Conservation (phyloP, 2,329 filamentous ascomycete genomes). For the Phoma herbarum region DNA sequence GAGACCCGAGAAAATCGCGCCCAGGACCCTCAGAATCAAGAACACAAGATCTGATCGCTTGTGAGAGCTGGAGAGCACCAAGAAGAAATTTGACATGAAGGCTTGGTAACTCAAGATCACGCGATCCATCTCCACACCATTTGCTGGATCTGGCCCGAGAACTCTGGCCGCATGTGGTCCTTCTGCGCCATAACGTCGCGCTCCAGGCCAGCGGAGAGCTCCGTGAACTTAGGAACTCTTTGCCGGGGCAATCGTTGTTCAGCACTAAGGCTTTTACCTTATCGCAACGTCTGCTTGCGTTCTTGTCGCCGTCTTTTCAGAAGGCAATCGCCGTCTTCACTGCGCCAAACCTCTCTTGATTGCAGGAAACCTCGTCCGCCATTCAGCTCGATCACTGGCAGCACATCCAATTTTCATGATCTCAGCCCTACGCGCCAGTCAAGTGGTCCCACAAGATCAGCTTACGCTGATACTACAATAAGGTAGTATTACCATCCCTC, state of each 20-base stretch:
- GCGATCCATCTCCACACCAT: neutral
- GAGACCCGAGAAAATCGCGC: neutral
- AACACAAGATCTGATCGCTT: neutral
- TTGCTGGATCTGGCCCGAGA: constrained; percentile 1
- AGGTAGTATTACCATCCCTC: constrained; percentile 8
- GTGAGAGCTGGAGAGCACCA: neutral
- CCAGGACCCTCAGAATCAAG: neutral
- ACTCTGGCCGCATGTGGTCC: constrained; percentile 5
- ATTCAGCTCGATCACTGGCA: neutral
- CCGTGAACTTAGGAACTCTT: neutral
- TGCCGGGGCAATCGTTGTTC: neutral
- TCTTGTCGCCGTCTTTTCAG: neutral
- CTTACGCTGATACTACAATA: constrained; percentile 8
- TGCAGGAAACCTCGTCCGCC: neutral
- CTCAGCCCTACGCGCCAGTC: constrained; percentile 4
- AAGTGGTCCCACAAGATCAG: constrained; percentile 7
- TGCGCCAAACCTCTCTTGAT: neutral
- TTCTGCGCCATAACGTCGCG: neutral
- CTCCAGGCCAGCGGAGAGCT: neutral
- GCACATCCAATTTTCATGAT: neutral
- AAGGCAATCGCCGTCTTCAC: neutral
- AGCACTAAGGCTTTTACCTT: neutral
- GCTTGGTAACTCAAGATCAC: neutral
- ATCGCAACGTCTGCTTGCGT: neutral
- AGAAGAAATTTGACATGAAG: neutral